Base-by-base conservation (phyloP, 148 eudicot species). In the Nyssa sinensis region DNA sequence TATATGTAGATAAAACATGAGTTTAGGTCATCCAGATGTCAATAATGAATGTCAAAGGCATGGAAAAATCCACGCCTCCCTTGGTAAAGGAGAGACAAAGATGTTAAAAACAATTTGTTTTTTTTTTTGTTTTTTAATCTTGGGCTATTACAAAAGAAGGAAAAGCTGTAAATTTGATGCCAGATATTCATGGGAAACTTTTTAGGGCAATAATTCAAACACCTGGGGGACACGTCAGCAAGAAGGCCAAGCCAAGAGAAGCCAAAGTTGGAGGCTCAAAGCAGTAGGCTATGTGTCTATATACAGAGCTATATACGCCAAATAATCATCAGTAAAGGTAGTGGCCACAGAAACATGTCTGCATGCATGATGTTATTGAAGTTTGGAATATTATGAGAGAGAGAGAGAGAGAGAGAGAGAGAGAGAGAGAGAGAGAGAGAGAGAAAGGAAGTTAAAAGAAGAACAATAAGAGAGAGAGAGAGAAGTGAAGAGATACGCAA, bases 201-300 rank as follows among this genome's bases (percentile, higher is more conserved):
- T 83, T 31, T 69, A 34, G 78, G 51, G 75, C 82, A 83, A 83
- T 79, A 83, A 76, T 83, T 76, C 86, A 79, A 79, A 47, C 83
- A 73, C 80, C 80, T 69, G 78, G 76, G 78, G 76, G 77, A 51
- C 79, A 71, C 67, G 68, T 75, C 55, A 74, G 69, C 77, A 62
- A 64, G n/a, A 66, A 60, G 41, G 72, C 57, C 33, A 31, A n/a
- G 78, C 65, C 53, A 53, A 64, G 41, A 47, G 58, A 70, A 78
- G 79, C 73, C 81, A 67, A 80, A 76, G 64, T 49, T 71, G 73
- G 71, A 66, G 29, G 68, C 67, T 70, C 76, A 66, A 72, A 78
- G 72, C 76, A 72, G 35, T 27, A 68, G 24, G 1, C 28, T 75
- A 61, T 33, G 24, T 13, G 53, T 60, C 65, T 59, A 59, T 34